Conservation (phyloP, 1,284 basidiomycete genomes). For the Ceratobasidium sp. region DNA sequence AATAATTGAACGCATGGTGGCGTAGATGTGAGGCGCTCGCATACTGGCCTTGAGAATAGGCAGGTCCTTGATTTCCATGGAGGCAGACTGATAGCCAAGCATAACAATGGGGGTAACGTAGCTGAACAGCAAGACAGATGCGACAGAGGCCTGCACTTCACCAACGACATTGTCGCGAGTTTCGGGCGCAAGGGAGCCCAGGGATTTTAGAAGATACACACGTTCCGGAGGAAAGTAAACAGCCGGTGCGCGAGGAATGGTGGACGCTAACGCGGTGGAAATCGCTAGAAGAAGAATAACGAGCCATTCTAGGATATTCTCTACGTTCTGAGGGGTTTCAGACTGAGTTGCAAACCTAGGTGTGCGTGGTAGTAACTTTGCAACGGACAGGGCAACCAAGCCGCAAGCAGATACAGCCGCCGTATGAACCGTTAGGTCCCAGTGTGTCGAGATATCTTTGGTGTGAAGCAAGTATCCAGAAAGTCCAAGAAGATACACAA, state of each 20-base stretch:
- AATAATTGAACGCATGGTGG: conserved; percentile 60
- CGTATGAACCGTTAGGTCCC: conserved; percentile 23
- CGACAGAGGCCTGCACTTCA: conserved; percentile 63
- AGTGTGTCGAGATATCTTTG: conserved; percentile 32
- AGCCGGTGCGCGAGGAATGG: conserved; percentile 75
- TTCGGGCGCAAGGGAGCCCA: conserved; percentile 60
- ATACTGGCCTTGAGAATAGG: conserved; percentile 79
- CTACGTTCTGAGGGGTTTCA: neutral
- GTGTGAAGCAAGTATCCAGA: conserved; percentile 20
- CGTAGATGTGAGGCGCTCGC: conserved; percentile 70
- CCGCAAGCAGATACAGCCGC: conserved; percentile 6
- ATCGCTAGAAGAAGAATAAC: conserved; percentile 48
- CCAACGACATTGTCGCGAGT: conserved; percentile 76
- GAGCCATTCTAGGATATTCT: conserved; percentile 29
- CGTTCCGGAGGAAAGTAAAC: conserved; percentile 74
- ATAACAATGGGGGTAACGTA: conserved; percentile 86
- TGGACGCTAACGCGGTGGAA: conserved; percentile 63
- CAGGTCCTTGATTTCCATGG: conserved; percentile 84
- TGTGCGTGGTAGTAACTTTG: conserved; percentile 29
- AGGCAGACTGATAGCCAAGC: conserved; percentile 76
- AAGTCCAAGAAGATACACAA: conserved; percentile 32
- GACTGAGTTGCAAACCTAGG: conserved; percentile 31
- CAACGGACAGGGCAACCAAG: conserved; percentile 7
- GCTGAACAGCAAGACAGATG: conserved; percentile 75
- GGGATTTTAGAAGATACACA: conserved; percentile 78